Percentiles rank a stretch among this genome's conserved stretches.
Conservation (phyloP, 1,284 basidiomycete species). For the Moesziomyces antarcticus region DNA sequence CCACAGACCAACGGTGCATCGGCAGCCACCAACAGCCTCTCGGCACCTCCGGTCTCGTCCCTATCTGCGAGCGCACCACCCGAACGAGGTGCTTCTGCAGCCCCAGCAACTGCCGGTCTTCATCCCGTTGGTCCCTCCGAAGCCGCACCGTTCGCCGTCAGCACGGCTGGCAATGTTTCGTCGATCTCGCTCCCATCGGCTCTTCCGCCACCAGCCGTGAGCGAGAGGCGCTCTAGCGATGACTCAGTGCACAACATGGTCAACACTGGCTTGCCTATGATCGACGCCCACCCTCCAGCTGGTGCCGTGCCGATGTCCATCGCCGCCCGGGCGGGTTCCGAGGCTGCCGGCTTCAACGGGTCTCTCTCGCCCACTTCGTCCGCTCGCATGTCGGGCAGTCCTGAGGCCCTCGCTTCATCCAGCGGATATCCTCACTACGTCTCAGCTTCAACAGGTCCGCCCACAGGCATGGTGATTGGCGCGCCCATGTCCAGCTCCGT, state of each 20-base stretch:
- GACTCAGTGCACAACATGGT: constrained; percentile 6
- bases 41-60: constrained; percentile 8
- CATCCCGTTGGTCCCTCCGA: constrained; percentile 5
- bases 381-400: constrained; percentile 24
- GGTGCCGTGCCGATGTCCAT: constrained; percentile 4
- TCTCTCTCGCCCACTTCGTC: constrained; percentile 34
- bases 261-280: constrained; percentile 3
- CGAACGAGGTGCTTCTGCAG: constrained; percentile 3
- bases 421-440: constrained; percentile 2
- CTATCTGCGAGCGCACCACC: constrained; percentile 1
- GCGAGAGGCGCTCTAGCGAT: constrained; percentile 20
- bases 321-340: constrained; percentile 12
- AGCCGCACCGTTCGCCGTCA: constrained; percentile 14
- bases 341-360: constrained; percentile 19
- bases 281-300: constrained; percentile 6
- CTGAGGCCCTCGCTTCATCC: constrained; percentile 7
- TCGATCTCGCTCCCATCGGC: constrained; percentile 5
- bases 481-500: constrained; percentile 18
- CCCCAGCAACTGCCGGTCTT: constrained; percentile 1
- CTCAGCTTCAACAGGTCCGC: constrained; percentile 10
- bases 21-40: constrained; percentile 6
- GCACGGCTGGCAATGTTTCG: constrained; percentile 1
- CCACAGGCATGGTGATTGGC: constrained; percentile 24
- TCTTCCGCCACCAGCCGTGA: constrained; percentile 4
- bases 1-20: constrained; percentile 3